Evolutionary conservation across 305 asterid genomes (phyloP).

Genomic region (Solanum hybrid): DNA sequence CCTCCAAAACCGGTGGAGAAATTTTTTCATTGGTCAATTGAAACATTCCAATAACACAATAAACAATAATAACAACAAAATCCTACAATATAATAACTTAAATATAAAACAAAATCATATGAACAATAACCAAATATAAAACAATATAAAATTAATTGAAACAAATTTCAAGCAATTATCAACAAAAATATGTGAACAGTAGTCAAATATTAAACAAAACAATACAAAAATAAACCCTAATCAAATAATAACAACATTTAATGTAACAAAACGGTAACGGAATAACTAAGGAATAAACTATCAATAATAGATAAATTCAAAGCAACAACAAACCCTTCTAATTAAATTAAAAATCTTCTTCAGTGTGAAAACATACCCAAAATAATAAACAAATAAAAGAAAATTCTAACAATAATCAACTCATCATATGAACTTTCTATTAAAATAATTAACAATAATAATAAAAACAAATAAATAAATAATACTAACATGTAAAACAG

Average conservation of each 20-base stretch:
- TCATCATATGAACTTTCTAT: not conserved
- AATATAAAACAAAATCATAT: not conserved
- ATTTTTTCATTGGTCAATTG: not conserved
- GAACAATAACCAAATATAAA: not conserved
- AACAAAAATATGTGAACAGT: not conserved
- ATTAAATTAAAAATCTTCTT: not conserved
- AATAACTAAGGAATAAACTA: not conserved
- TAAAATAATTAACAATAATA: not conserved
- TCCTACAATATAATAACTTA: not conserved
- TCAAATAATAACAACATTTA: not conserved
- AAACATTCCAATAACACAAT: no score
- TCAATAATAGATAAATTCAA: not conserved
- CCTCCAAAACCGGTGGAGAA: not conserved
- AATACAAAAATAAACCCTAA: not conserved
- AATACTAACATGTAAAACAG: not conserved
- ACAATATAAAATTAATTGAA: not conserved
- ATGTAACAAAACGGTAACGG: not conserved
- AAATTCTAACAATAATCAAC: not conserved
- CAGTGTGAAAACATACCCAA: not conserved
- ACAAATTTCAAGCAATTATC: not conserved
- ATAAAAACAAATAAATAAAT: no score
- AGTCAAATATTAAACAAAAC: not conserved
- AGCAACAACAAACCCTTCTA: not conserved
- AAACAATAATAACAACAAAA: not conserved
- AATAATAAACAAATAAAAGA: not conserved